These are phyloP conservation scores for Lactarius hatsudake DNA, from an alignment of 768 basidiomycete genomes.

Conservation along the genomic window DNA sequence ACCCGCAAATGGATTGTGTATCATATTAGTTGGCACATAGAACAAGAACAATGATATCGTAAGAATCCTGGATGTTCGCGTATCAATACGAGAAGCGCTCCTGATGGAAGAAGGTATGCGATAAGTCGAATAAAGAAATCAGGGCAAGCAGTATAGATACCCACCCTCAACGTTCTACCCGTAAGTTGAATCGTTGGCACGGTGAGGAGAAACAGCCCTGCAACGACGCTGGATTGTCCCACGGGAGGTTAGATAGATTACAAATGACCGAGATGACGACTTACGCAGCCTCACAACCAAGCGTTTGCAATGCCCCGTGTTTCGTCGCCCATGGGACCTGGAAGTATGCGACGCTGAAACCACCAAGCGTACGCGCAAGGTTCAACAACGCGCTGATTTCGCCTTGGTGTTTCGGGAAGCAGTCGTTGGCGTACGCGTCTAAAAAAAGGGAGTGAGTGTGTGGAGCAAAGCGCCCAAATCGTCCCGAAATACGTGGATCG, in stretches of 20 bases:
- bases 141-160: conserved; percentile 28
- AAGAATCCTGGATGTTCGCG: not conserved
- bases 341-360: conserved; percentile 64
- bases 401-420: conserved; percentile 51
- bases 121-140: not conserved
- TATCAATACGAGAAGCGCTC: conserved; percentile 17
- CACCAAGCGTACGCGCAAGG: conserved; percentile 52
- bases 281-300: conserved; percentile 61
- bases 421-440: conserved; percentile 51
- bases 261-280: conserved; percentile 28
- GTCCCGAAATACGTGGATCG: conserved; percentile 3
- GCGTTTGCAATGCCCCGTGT: conserved; percentile 58
- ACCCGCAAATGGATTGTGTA: not conserved
- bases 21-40: not conserved
- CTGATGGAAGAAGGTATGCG: not conserved
- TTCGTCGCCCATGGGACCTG: conserved; percentile 63
- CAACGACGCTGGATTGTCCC: conserved; percentile 41
- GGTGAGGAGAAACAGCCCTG: conserved; percentile 48
- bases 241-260: not conserved
- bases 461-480: too few species aligned
- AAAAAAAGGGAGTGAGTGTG: not conserved
- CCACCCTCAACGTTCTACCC: conserved; percentile 46
- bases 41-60: not conserved
- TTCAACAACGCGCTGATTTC: conserved; percentile 64
- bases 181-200: conserved; percentile 52